Evolutionary conservation across 1,139 yeast genomes (phyloP).

Genomic region (Lodderomyces beijingensis): DNA sequence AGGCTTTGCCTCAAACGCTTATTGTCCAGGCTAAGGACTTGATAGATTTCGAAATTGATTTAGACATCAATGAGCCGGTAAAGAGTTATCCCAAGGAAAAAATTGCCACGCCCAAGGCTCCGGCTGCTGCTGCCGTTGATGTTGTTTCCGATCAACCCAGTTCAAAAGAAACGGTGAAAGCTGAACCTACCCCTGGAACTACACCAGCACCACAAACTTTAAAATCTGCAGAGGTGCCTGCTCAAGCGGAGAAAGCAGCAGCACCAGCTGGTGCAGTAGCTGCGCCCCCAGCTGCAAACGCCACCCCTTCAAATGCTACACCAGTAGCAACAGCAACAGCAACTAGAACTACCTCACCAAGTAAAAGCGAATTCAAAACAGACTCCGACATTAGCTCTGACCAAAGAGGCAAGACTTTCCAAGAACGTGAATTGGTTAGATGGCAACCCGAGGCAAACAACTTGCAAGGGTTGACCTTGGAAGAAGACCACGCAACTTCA

Average conservation of each 20-base stretch:
- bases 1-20: conserved; percentile 40
- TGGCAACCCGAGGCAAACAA: conserved; percentile 75
- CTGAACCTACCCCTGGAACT: conserved; percentile 3
- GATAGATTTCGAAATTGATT: conserved; percentile 53
- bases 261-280: not conserved
- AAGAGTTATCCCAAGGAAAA: not conserved
- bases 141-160: not conserved
- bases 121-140: conserved; percentile 1
- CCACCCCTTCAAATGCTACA: not conserved
- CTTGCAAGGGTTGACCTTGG: conserved; percentile 34
- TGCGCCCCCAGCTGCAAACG: not conserved
- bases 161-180: not conserved
- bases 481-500: conserved; percentile 16
- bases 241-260: not conserved
- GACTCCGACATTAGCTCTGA: conserved; percentile 74
- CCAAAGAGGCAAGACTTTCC: conserved; percentile 19
- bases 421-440: conserved; percentile 70
- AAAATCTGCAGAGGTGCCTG: not conserved
- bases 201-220: conserved; percentile 9
- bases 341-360: not conserved
- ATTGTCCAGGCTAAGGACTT: conserved; percentile 58
- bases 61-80: conserved; percentile 29
- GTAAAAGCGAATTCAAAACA: conserved; percentile 54
- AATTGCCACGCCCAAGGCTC: not conserved
- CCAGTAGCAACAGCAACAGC: not conserved